Base-by-base conservation (phyloP, 208 protist species). In the Wallacemonas collosoma region DNA sequence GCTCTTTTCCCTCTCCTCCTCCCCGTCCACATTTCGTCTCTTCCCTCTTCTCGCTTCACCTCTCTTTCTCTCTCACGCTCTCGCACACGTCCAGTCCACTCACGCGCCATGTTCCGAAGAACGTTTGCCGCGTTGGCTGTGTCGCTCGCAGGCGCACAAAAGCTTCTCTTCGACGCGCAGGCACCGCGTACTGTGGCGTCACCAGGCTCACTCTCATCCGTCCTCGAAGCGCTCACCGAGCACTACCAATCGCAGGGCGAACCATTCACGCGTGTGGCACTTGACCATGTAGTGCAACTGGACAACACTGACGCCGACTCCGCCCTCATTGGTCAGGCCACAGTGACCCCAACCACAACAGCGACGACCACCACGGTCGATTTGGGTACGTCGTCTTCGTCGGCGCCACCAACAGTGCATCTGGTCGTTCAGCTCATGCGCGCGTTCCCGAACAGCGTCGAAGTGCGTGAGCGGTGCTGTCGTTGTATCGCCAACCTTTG, bases 401-500 rank as follows among this genome's bases (percentile, higher is more conserved):
- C 54, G 39, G 68, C 40, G 47, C 17, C 41, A 43, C 43, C 41
- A 50, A 50, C 69, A 4, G 41, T 69, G 38, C 76, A 86, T 62
- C 67, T 93, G 48, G 58, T 90, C 9, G 68, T 91, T 43, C 78
- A 87, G 54, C 56, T 95, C 7, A 88, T 93, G 75, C 70, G 65
- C 14, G 38, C 44, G 35, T 87, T 88, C 62, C 76, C 80, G 38
- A 80, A 95, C 75, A 82, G 73, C 57, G 63, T 72, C 1, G 62
- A 77, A 47, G 71, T 94, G 11, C 85, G 91, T 54, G 91, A 90
- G 73, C 70, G 77, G 9, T 89, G 88, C 80, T 93, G 88, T 71
- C 88, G 91, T 48, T 93, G 88, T 65, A 75, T 95, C 56, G 88
- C 91, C 36, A 95, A 95, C 77, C 77, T 94, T 67, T 94, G 86